Conservation (phyloP, 2,329 filamentous ascomycete species). For the Simplicillium aogashimaense region DNA sequence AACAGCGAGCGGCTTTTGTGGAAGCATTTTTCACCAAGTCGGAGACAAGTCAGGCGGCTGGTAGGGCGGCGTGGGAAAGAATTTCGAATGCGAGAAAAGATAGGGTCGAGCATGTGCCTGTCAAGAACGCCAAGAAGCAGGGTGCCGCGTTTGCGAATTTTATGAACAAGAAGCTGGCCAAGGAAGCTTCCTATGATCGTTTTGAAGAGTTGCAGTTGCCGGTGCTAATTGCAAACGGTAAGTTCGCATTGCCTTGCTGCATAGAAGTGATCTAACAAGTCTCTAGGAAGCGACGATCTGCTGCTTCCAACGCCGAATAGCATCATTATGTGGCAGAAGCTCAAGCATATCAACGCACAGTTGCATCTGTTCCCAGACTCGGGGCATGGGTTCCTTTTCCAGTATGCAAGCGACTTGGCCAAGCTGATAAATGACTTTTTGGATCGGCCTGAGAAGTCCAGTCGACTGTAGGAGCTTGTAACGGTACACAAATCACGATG, state of each 20-base stretch:
- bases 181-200: conserved; percentile 21
- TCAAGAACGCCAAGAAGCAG: conserved; percentile 18
- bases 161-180: conserved; percentile 20
- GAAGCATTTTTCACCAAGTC: conserved; percentile 22
- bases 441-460: conserved; percentile 2
- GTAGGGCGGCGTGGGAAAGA: conserved; percentile 21
- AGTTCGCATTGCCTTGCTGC: conserved; percentile 7
- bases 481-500: too few species aligned
- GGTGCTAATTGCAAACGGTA: conserved; percentile 27
- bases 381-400: conserved; percentile 24
- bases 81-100: conserved; percentile 16
- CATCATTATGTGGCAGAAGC: conserved; percentile 24
- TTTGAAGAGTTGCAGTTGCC: conserved; percentile 22
- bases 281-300: conserved; percentile 21
- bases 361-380: conserved; percentile 24
- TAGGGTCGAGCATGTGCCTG: conserved; percentile 15
- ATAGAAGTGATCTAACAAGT: conserved; percentile 1
- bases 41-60: conserved; percentile 19
- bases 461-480: too few species aligned
- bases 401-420: conserved; percentile 21
- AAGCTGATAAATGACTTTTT: conserved; percentile 22
- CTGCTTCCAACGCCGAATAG: conserved; percentile 26
- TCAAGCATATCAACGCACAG: conserved; percentile 18
- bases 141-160: conserved; percentile 23
- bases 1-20: conserved; percentile 22